phyloP scores from a whole-genome alignment of 2,329 filamentous ascomycete genomes.

The Fusarium liriodendri region DNA sequence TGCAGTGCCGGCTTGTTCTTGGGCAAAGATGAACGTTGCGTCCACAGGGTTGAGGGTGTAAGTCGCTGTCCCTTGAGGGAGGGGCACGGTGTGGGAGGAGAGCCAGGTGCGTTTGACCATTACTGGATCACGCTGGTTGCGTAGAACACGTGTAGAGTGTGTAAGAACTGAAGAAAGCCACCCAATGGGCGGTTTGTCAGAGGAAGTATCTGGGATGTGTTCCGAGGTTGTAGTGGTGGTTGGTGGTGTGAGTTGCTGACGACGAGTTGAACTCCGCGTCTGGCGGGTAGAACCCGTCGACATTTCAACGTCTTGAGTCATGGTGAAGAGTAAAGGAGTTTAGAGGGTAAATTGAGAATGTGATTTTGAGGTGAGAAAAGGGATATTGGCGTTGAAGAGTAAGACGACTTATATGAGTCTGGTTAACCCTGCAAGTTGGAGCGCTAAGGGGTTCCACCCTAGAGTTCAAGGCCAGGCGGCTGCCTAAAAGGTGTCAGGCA shows the following conservation, averaged over 20 bases:
- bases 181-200: slow-evolving; percentile 9
- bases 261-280: slow-evolving; percentile 28
- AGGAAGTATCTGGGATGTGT: not conserved
- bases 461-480: not conserved
- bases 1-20: slow-evolving; percentile 62
- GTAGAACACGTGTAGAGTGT: not conserved
- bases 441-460: not conserved
- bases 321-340: not conserved
- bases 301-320: slow-evolving; percentile 7
- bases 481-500: slow-evolving; percentile 28
- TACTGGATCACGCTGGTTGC: slow-evolving; percentile 9
- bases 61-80: slow-evolving; percentile 7
- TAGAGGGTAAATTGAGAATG: not conserved
- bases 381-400: not conserved
- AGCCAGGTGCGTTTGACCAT: slow-evolving; percentile 32
- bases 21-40: slow-evolving; percentile 59
- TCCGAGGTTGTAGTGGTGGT: not conserved
- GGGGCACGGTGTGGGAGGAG: slow-evolving; percentile 27
- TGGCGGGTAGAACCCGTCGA: slow-evolving; percentile 1
- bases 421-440: slow-evolving; percentile 1
- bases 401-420: slow-evolving; percentile 6
- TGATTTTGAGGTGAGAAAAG: not conserved
- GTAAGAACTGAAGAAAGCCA: not conserved
- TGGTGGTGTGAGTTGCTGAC: slow-evolving; percentile 1
- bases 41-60: slow-evolving; percentile 12